phyloP scores from a whole-genome alignment of 208 protist species.

The Crithidia acanthocephali region DNA sequence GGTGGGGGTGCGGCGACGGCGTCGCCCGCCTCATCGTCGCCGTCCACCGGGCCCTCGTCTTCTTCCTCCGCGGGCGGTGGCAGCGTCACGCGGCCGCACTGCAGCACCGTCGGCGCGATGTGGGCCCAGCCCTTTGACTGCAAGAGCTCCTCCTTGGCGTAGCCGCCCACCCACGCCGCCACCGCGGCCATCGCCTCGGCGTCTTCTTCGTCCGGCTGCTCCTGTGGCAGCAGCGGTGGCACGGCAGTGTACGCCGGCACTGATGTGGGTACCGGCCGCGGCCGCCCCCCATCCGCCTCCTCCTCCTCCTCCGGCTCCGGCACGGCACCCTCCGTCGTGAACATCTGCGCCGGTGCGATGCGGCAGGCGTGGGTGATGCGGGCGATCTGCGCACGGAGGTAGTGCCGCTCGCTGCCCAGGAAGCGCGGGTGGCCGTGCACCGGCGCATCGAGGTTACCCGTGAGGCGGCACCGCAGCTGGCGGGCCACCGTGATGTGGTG shows the following conservation, averaged over 20 bases:
- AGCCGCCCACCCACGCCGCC: conserved; percentile 82
- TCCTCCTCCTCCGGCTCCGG: conserved; percentile 92
- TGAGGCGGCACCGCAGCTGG: conserved; percentile 88
- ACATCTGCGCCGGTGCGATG: conserved; percentile 87
- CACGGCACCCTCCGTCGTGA: conserved; percentile 80
- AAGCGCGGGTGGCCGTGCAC: conserved; percentile 93
- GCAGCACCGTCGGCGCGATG: conserved; percentile 79
- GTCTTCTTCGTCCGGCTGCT: conserved; percentile 86
- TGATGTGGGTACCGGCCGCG: conserved; percentile 49
- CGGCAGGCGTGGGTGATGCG: conserved; percentile 91
- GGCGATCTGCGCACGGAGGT: conserved; percentile 96
- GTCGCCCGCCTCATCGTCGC: conserved; percentile 23
- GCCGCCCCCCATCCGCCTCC: conserved; percentile 42
- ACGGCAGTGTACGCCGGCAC: conserved; percentile 82
- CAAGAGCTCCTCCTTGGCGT: conserved; percentile 87
- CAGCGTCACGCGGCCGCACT: conserved; percentile 61
- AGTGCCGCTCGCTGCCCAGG: conserved; percentile 92
- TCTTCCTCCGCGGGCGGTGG: conserved; percentile 41
- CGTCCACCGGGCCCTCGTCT: conserved; percentile 12
- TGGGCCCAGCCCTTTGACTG: conserved; percentile 92
- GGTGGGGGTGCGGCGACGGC: conserved; percentile 16
- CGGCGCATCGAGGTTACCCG: conserved; percentile 88
- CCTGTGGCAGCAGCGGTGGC: conserved; percentile 84
- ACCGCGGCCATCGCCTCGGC: conserved; percentile 57
- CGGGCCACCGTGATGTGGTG: conserved; percentile 87